Percentiles rank a stretch among this genome's conserved stretches.
These are phyloP conservation scores for Crotalaria pallida DNA, from an alignment of 306 rosid species.

Conservation along the genomic window DNA sequence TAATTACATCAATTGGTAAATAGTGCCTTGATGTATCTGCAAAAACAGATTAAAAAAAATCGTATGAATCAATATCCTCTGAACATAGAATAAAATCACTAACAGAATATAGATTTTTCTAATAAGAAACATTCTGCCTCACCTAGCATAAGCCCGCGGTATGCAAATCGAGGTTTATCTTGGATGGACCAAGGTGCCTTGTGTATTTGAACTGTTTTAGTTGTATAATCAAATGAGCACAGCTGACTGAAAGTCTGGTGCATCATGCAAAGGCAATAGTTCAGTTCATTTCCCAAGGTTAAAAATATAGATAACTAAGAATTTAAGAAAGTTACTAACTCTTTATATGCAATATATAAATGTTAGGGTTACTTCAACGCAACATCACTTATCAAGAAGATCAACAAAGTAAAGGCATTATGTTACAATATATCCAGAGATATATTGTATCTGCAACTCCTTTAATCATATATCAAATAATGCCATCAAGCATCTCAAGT, in stretches of 20 bases:
- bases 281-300: slow-evolving; percentile 18
- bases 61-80: slow-evolving; percentile 24
- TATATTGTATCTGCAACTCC: background rate
- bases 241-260: slow-evolving; percentile 95
- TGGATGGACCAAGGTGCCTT: slow-evolving; percentile 85
- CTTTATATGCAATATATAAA: background rate
- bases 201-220: slow-evolving; percentile 64
- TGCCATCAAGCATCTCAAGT: background rate
- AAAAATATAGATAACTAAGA: background rate
- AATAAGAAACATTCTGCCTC: slow-evolving; percentile 22
- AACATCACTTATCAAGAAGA: slow-evolving; percentile 6
- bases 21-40: slow-evolving; percentile 98
- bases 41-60: slow-evolving; percentile 25
- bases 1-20: slow-evolving; percentile 67
- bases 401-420: background rate
- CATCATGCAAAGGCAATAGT: slow-evolving; percentile 18
- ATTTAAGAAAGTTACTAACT: background rate
- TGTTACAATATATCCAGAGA: background rate
- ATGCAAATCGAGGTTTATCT: slow-evolving; percentile 84
- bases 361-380: background rate
- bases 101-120: background rate
- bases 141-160: slow-evolving; percentile 92
- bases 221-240: slow-evolving; percentile 71
- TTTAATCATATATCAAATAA: background rate
- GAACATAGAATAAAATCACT: slow-evolving; percentile 9